Base-by-base conservation (phyloP, 83 land plant genomes). In the Picea abies region DNA sequence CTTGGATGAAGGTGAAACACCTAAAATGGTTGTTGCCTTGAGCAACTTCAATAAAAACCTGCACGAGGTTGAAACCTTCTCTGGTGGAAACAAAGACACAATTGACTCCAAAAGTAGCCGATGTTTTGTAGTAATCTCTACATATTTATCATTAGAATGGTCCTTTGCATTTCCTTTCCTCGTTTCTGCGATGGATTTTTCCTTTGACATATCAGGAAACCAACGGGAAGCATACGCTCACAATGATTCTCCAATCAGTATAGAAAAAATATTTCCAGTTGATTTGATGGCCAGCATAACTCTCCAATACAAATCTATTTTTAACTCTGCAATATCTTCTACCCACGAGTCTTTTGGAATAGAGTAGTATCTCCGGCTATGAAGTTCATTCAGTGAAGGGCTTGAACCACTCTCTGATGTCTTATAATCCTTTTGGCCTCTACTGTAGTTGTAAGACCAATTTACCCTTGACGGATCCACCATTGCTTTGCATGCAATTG, bases 31-130 rank as follows among this genome's bases (percentile, higher is more conserved):
- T 29, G 89, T 91, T 2, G 91, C 93, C 79, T 90, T 94, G 20
- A 94, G 80, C 2, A 94, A 86, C 84, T 85, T 89, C 26, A 91
- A 89, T 35, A 94, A 26, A 78, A 94, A 94, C 69, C 94, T 81
- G 64, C 90, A 89, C 22, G 90, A 82, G 44, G 85, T 89, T 41
- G 90, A 80, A 26, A 87, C 85, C 84, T 86, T 92, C 71, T 94
- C 94, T 10, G 83, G 32, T n/a, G 96, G 96, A 0, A 92, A 82
- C 79, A 94, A 67, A 65, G 85, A 89, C 23, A 94, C 85, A 44
- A 94, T 87, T 22, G 90, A 86, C 68, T 94, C 96, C 63, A 94
- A 79, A 3, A 94, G 84, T 52, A 89, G 63, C 71, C 89, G 76
- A 44, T 90, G 87, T 66, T 85, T 89, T n/a, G 86, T 78, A 12